Conservation (phyloP, 805 yeast species). For the Lipomyces mesembrius region DNA sequence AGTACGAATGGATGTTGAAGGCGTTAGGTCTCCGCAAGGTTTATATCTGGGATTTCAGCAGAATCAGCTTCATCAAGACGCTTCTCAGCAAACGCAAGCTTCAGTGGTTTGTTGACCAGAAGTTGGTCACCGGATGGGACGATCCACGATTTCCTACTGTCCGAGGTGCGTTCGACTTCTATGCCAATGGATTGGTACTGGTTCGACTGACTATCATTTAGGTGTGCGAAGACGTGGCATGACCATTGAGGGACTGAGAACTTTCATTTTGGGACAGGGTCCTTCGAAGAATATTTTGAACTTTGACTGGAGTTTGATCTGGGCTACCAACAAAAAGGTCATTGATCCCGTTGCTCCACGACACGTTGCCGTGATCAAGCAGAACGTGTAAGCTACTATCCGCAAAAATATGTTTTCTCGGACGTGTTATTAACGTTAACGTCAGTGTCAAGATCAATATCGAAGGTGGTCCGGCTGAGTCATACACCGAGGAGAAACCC, state of each 20-base stretch:
- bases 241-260: slow-evolving; percentile 96
- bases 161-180: slow-evolving; percentile 60
- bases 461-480: slow-evolving; percentile 65
- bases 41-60: slow-evolving; percentile 96
- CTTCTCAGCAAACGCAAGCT: slow-evolving; percentile 94
- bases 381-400: slow-evolving; percentile 49
- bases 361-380: slow-evolving; percentile 74
- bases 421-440: not conserved
- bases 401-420: not conserved
- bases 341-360: slow-evolving; percentile 98
- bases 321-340: slow-evolving; percentile 97
- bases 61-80: slow-evolving; percentile 96
- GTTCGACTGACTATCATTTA: not conserved
- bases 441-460: slow-evolving; percentile 66
- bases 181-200: not conserved
- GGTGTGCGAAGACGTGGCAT: slow-evolving; percentile 96
- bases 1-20: slow-evolving; percentile 93
- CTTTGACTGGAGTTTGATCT: slow-evolving; percentile 95
- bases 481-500: slow-evolving; percentile 73
- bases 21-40: slow-evolving; percentile 86
- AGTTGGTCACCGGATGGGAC: slow-evolving; percentile 90
- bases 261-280: slow-evolving; percentile 93
- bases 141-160: slow-evolving; percentile 99
- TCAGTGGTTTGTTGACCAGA: slow-evolving; percentile 98
- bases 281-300: slow-evolving; percentile 97